phyloP scores from a whole-genome alignment of 768 basidiomycete genomes.

The Tricholoma flavovirens region DNA sequence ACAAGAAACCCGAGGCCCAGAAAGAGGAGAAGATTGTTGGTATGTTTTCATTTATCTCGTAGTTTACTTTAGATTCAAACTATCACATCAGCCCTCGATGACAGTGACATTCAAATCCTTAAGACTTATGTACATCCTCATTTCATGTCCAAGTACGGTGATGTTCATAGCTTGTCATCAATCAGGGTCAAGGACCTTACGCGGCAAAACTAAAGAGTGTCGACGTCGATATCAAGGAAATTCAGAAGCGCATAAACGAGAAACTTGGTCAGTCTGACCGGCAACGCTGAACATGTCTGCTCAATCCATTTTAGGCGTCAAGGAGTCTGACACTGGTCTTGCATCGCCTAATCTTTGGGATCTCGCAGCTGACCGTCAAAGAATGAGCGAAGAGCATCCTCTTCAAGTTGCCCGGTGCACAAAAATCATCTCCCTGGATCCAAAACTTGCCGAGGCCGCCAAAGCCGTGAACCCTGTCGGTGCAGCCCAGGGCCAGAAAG shows the following conservation, averaged over 20 bases:
- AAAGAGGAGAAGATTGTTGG: constrained; percentile 91
- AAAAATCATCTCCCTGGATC: constrained; percentile 89
- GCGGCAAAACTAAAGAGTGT: constrained; percentile 82
- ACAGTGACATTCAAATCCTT: constrained; percentile 97
- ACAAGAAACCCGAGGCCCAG: constrained; percentile 83
- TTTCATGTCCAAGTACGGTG: not conserved
- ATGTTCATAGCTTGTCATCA: not conserved
- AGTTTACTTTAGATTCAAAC: constrained; percentile 1
- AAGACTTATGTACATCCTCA: constrained; percentile 81
- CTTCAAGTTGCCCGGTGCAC: constrained; percentile 97
- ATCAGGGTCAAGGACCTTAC: constrained; percentile 97
- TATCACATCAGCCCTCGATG: constrained; percentile 71
- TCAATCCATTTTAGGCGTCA: constrained; percentile 56
- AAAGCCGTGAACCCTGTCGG: constrained; percentile 74
- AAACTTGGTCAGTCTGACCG: constrained; percentile 61
- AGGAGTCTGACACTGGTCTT: constrained; percentile 97
- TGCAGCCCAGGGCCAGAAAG: constrained; percentile 82
- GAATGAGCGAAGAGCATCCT: constrained; percentile 90
- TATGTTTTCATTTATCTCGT: constrained; percentile 25
- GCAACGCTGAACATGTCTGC: not conserved
- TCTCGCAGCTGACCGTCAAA: constrained; percentile 83
- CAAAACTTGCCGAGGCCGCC: constrained; percentile 70
- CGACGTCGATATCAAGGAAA: constrained; percentile 89
- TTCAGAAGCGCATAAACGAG: constrained; percentile 97
- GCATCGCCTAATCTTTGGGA: constrained; percentile 98